Percentiles rank a stretch among this genome's conserved stretches.
phyloP scores from a whole-genome alignment of 2,329 filamentous ascomycete species.

The Mariannaea sp. region DNA sequence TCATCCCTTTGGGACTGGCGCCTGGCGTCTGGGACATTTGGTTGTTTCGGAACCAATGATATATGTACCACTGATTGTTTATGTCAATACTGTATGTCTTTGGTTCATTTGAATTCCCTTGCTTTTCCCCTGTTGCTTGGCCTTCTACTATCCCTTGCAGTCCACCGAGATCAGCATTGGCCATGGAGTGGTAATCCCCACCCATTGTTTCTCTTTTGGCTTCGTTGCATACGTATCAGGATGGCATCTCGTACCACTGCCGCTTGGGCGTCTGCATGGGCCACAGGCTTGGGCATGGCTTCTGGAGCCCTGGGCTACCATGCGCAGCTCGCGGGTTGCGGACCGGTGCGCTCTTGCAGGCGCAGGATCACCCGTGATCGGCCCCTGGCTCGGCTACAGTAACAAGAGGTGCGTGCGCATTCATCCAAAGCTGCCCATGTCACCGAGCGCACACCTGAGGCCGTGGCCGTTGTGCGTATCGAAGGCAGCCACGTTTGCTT shows the following conservation, averaged over 20 bases:
- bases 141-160: slow-evolving; percentile 28
- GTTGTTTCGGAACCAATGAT: slow-evolving; percentile 7
- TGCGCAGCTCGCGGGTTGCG: slow-evolving; percentile 33
- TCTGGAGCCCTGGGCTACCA: slow-evolving; percentile 14
- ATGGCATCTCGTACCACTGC: slow-evolving; percentile 33
- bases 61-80: background rate
- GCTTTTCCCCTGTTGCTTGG: background rate
- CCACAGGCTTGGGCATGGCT: slow-evolving; percentile 17
- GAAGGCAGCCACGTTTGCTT: slow-evolving; percentile 38
- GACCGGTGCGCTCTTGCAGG: slow-evolving; percentile 45
- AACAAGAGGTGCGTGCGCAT: slow-evolving; percentile 21
- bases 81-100: background rate
- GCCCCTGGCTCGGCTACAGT: slow-evolving; percentile 30
- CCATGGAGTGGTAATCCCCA: slow-evolving; percentile 23
- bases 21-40: slow-evolving; percentile 2
- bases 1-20: background rate
- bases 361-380: slow-evolving; percentile 44
- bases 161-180: slow-evolving; percentile 27
- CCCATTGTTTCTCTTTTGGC: slow-evolving; percentile 28
- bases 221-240: slow-evolving; percentile 28
- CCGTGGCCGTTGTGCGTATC: slow-evolving; percentile 32
- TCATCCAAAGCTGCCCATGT: slow-evolving; percentile 20
- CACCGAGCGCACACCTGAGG: slow-evolving; percentile 26
- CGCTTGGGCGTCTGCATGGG: slow-evolving; percentile 28
- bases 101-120: background rate